These are phyloP conservation scores for Quercus suber DNA, from an alignment of 306 rosid genomes.

Conservation along the genomic window DNA sequence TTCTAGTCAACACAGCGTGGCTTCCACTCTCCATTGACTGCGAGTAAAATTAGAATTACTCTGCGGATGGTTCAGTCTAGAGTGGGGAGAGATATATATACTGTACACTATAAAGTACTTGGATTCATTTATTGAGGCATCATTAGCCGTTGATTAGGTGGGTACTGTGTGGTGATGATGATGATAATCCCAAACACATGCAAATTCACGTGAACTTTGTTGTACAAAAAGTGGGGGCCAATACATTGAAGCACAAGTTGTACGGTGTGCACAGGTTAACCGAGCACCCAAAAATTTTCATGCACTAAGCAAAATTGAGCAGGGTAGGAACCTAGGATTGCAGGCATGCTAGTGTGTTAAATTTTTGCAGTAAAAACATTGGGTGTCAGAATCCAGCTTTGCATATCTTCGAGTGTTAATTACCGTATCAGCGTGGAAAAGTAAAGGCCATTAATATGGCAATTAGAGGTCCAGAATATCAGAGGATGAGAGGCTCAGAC, in stretches of 20 bases:
- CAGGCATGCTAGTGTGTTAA: constrained; percentile 15
- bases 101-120: background rate
- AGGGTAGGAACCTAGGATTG: constrained; percentile 33
- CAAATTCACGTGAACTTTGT: constrained; percentile 11
- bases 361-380: constrained; percentile 23
- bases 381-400: constrained; percentile 16
- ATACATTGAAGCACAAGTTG: background rate
- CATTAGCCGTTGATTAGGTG: constrained; percentile 17
- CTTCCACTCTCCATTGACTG: too few species aligned
- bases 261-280: too few species aligned
- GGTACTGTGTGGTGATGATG: background rate
- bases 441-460: constrained; percentile 20
- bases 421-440: constrained; percentile 16
- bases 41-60: too few species aligned
- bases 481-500: constrained; percentile 22
- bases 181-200: background rate
- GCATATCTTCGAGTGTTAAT: constrained; percentile 9
- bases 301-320: constrained; percentile 5
- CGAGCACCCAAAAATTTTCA: background rate
- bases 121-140: background rate
- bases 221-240: background rate
- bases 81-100: background rate
- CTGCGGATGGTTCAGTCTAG: background rate
- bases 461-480: background rate
- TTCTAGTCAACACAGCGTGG: too few species aligned